A percentile compares a stretch with the other conserved stretches of the same genome.
phyloP scores from a whole-genome alignment of 1,284 basidiomycete species.

The Schizopora paradoxa region DNA sequence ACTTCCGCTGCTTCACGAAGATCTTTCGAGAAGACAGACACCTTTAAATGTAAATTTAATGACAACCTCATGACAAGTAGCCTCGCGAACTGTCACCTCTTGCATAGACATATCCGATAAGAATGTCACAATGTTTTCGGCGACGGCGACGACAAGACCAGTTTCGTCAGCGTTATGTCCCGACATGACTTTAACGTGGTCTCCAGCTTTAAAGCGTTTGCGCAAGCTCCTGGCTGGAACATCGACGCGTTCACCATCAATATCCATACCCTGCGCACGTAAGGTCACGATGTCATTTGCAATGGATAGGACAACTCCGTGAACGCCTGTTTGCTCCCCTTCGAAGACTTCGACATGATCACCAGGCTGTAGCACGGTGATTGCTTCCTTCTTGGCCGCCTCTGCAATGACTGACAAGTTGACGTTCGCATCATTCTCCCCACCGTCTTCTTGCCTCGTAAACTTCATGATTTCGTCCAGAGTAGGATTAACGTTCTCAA shows the following conservation, averaged over 20 bases:
- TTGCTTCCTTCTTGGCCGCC: constrained; percentile 80
- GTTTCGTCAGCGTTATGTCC: constrained; percentile 95
- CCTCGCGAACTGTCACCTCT: constrained; percentile 51
- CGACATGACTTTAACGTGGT: constrained; percentile 97
- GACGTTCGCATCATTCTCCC: constrained; percentile 55
- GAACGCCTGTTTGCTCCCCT: constrained; percentile 91
- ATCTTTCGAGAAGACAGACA: constrained; percentile 97
- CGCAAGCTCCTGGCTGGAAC: constrained; percentile 86
- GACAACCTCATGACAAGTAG: constrained; percentile 1
- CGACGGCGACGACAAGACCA: constrained; percentile 90
- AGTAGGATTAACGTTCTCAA: constrained; percentile 92
- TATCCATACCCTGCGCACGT: constrained; percentile 74
- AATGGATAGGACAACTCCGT: constrained; percentile 89
- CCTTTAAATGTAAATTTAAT: constrained; percentile 37
- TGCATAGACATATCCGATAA: constrained; percentile 96
- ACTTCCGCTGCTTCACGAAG: constrained; percentile 96
- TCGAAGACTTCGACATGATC: constrained; percentile 98
- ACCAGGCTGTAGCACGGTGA: constrained; percentile 91
- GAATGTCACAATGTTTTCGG: constrained; percentile 91
- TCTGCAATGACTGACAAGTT: constrained; percentile 85
- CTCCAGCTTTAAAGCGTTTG: constrained; percentile 94
- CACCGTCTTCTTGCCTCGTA: constrained; percentile 62
- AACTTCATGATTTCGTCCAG: constrained; percentile 96
- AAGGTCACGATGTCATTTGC: constrained; percentile 85
- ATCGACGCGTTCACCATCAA: constrained; percentile 81